phyloP scores from a whole-genome alignment of 495 filamentous ascomycete species.

The Barbatosphaeria neglecta region DNA sequence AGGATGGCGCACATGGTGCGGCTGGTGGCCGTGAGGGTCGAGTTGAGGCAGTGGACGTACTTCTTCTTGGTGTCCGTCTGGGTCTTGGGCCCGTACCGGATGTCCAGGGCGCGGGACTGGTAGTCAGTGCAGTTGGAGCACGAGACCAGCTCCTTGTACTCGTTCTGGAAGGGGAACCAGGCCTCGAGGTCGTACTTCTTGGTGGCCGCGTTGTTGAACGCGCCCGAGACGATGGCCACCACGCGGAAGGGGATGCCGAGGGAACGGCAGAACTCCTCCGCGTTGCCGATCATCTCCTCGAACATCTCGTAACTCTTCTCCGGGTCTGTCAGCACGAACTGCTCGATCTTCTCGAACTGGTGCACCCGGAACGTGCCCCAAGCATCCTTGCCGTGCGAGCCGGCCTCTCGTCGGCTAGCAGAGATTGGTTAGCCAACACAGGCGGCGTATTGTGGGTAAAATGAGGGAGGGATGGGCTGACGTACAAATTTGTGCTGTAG shows the following conservation, averaged over 20 bases:
- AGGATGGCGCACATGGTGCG: constrained; percentile 87
- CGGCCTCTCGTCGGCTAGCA: constrained; percentile 8
- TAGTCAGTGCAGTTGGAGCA: constrained; percentile 96
- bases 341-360: constrained; percentile 97
- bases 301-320: constrained; percentile 92
- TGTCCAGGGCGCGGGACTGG: constrained; percentile 62
- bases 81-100: constrained; percentile 63
- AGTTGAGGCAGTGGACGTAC: constrained; percentile 90
- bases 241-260: constrained; percentile 81
- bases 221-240: constrained; percentile 87
- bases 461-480: neutral
- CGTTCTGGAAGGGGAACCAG: constrained; percentile 85
- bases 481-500: constrained; percentile 75
- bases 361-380: constrained; percentile 98
- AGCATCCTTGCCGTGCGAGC: constrained; percentile 73
- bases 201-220: constrained; percentile 82
- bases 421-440: neutral
- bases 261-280: constrained; percentile 90
- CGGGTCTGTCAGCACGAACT: constrained; percentile 88
- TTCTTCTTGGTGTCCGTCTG: constrained; percentile 65
- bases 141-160: constrained; percentile 95
- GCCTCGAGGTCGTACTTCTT: constrained; percentile 97
- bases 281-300: constrained; percentile 78
- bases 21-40: constrained; percentile 85
- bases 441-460: neutral